A percentile compares a stretch with the other conserved stretches of the same genome.
phyloP scores from a whole-genome alignment of 305 asterid genomes.

The Fraxinus latifolia region DNA sequence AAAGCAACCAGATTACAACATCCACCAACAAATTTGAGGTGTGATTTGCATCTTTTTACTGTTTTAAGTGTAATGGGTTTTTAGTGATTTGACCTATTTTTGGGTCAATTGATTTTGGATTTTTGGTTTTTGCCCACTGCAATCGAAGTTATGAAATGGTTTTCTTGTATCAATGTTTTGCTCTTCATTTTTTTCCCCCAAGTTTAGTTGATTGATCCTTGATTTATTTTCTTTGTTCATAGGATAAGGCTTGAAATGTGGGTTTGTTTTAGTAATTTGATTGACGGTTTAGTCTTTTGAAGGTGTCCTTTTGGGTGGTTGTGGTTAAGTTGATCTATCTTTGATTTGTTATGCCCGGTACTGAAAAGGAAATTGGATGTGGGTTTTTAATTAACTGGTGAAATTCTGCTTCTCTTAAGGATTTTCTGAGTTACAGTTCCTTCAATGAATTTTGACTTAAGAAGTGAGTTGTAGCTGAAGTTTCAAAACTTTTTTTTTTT shows the following conservation, averaged over 20 bases:
- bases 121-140: slow-evolving; percentile 1
- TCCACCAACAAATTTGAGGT: slow-evolving; percentile 63
- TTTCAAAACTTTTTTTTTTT: background rate
- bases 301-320: background rate
- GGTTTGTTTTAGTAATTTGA: background rate
- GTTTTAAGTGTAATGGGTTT: slow-evolving; percentile 15
- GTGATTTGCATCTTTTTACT: slow-evolving; percentile 20
- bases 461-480: background rate
- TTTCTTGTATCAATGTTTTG: slow-evolving; percentile 1
- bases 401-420: slow-evolving; percentile 2
- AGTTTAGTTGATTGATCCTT: slow-evolving; percentile 16
- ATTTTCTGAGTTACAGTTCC: background rate
- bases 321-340: background rate
- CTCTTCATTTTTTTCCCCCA: background rate
- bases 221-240: background rate
- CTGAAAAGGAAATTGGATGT: background rate
- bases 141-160: background rate
- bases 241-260: background rate
- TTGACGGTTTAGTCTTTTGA: background rate
- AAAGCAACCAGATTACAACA: slow-evolving; percentile 46
- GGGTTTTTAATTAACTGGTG: background rate
- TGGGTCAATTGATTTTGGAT: slow-evolving; percentile 5
- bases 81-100: slow-evolving; percentile 15
- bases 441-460: background rate
- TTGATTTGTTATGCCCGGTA: background rate